phyloP scores from a whole-genome alignment of 2,329 filamentous ascomycete species.

The Capronia americana region DNA sequence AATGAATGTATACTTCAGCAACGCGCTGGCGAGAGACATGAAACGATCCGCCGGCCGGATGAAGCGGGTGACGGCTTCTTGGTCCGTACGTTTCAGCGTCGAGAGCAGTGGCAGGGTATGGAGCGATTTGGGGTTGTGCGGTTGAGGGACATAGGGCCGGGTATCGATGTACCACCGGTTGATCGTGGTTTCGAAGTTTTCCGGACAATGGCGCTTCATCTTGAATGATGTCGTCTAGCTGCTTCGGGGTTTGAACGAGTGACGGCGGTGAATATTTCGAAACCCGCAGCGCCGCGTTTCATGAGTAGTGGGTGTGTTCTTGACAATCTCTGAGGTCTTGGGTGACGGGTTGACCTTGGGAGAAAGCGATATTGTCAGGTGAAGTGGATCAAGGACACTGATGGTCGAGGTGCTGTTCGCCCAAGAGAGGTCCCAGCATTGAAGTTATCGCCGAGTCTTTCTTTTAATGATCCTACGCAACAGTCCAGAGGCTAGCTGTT shows the following conservation, averaged over 20 bases:
- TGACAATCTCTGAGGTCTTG: neutral
- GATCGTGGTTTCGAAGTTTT: constrained; percentile 36
- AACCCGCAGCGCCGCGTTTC: too few relatives aligned
- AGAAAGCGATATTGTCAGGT: neutral
- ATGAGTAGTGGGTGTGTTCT: neutral
- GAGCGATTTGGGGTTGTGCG: constrained; percentile 27
- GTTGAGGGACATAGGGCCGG: constrained; percentile 44
- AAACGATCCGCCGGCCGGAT: constrained; percentile 63
- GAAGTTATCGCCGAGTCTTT: neutral
- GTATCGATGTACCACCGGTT: constrained; percentile 55
- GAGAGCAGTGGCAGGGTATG: constrained; percentile 48
- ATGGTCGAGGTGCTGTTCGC: neutral
- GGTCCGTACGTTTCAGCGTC: constrained; percentile 55
- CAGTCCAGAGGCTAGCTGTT: neutral
- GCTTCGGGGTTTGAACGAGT: neutral
- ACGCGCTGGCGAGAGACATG: constrained; percentile 66
- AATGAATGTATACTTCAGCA: constrained; percentile 68
- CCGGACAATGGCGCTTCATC: constrained; percentile 15
- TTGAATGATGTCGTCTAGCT: neutral
- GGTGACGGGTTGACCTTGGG: neutral
- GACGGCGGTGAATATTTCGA: neutral
- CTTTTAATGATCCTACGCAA: neutral
- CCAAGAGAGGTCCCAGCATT: neutral
- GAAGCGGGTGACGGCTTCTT: constrained; percentile 56
- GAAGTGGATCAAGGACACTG: neutral